Conservation (phyloP, 148 eudicot genomes). For the Mesembryanthemum crystallinum region DNA sequence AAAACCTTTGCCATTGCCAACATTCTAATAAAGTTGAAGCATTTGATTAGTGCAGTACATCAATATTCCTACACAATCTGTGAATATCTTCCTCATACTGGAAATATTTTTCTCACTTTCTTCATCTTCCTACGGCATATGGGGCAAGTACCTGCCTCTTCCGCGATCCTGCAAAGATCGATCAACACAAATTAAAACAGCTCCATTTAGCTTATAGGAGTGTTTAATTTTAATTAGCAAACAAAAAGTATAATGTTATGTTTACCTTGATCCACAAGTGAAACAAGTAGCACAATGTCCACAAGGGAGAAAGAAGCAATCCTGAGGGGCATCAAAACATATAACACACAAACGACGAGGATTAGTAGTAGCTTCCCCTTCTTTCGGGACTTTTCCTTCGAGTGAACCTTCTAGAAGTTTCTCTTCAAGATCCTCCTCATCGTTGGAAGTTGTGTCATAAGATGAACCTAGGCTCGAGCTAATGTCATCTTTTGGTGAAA, state of each 20-base stretch:
- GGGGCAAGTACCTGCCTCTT: slow-evolving; percentile 67
- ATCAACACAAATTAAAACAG: slow-evolving; percentile 8
- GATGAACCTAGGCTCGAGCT: slow-evolving; percentile 53
- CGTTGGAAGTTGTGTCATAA: slow-evolving; percentile 47
- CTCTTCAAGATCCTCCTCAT: slow-evolving; percentile 47
- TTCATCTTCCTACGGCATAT: slow-evolving; percentile 63
- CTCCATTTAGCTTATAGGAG: not conserved
- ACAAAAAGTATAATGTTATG: not conserved
- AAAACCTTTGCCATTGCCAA: too few species aligned
- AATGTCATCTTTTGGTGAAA: slow-evolving; percentile 45
- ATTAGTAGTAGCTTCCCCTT: slow-evolving; percentile 34
- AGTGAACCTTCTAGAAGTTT: slow-evolving; percentile 21
- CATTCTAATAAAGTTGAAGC: not conserved
- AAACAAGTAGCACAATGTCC: slow-evolving; percentile 66
- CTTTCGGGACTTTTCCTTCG: slow-evolving; percentile 30
- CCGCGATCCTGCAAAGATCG: slow-evolving; percentile 54
- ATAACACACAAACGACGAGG: slow-evolving; percentile 41
- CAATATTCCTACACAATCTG: not conserved
- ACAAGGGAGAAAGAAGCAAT: slow-evolving; percentile 63
- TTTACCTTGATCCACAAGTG: slow-evolving; percentile 61
- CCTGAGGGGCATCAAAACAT: slow-evolving; percentile 56
- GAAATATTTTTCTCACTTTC: slow-evolving; percentile 73
- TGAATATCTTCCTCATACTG: slow-evolving; percentile 34
- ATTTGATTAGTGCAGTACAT: not conserved
- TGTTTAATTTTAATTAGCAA: not conserved